Conservation (phyloP, 768 basidiomycete species). For the Mycena floridula region DNA sequence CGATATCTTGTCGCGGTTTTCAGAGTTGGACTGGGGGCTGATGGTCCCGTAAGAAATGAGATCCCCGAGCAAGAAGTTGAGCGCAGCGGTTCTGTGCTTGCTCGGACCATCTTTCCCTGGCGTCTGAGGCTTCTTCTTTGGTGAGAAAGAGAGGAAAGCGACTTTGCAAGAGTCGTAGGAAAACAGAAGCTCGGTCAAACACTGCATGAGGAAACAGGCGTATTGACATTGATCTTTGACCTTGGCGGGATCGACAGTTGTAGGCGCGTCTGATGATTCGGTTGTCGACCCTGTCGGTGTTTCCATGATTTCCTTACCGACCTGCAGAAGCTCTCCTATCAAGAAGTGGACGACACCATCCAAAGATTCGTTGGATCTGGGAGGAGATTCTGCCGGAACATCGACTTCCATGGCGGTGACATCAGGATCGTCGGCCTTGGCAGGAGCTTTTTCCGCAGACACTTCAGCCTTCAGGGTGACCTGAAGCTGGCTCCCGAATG, state of each 20-base stretch:
- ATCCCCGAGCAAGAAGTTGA: conserved; percentile 79
- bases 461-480: conserved; percentile 47
- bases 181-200: conserved; percentile 85
- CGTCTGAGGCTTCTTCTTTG: conserved; percentile 56
- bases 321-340: conserved; percentile 60
- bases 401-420: conserved; percentile 59
- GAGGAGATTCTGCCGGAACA: conserved; percentile 11
- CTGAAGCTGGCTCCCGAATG: conserved; percentile 50
- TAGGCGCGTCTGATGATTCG: conserved; percentile 8
- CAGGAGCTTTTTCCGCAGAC: conserved; percentile 15
- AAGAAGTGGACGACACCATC: conserved; percentile 67
- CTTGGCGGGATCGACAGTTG: conserved; percentile 11
- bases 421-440: conserved; percentile 16
- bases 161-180: conserved; percentile 91
- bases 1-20: conserved; percentile 49
- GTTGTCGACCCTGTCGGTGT: conserved; percentile 12
- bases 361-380: conserved; percentile 33
- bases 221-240: conserved; percentile 44
- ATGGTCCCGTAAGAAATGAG: conserved; percentile 75
- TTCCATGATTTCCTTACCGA: conserved; percentile 42
- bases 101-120: conserved; percentile 56
- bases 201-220: conserved; percentile 84
- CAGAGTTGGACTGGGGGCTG: conserved; percentile 50
- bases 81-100: conserved; percentile 59
- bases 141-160: conserved; percentile 74